Base-by-base conservation (phyloP, 2,329 filamentous ascomycete species). In the Ophidiomyces ophidiicola region DNA sequence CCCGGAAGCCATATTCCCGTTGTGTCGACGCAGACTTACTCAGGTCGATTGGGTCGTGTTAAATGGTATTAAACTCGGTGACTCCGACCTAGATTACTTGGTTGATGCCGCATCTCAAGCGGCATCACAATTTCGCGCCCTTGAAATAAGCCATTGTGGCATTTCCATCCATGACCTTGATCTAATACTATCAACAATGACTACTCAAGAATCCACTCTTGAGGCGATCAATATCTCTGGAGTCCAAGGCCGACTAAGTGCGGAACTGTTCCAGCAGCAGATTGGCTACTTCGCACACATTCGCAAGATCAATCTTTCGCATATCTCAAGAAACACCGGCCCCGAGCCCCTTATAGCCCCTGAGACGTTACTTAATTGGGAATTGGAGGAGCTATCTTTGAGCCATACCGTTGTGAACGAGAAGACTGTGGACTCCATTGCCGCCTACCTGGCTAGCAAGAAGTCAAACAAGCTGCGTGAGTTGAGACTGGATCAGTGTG, bases 21-120 rank as follows among this genome's bases (percentile, higher is more conserved):
- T 82, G 4, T 81, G 76, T 57, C 74, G 74, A 46, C 70, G 73
- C 44, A 72, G 79, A 48, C 66, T 76, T 17, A 82, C 79, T 0
- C 79, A 76, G 49, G 73, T 82, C 12, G 76, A 80, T 53, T 83
- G 79, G 78, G 71, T 83, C 38, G 68, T 73, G 15, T 58, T 83
- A 43, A 82, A 76, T 44, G 76, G 76, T 8, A 78, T 82, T 44
- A 70, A 73, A 44, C 68, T 83, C n/a, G 77, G 76, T 28, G 79
- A 83, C 39, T 74, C 75, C 0, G 80, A 83, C 56, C 61, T 82
- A 38, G 79, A 82, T 46, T 68, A 64, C 49, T 51, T 80, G 32
- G 74, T 81, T 31, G 76, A 77, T 46, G 76, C 78, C n/a, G 74
- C 78, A 6, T 76, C 78, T 1, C 75, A 80, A 44, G 67, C 70